These are phyloP conservation scores for Aegilops longissima DNA, from an alignment of 176 grass and related monocot species.

Conservation along the genomic window DNA sequence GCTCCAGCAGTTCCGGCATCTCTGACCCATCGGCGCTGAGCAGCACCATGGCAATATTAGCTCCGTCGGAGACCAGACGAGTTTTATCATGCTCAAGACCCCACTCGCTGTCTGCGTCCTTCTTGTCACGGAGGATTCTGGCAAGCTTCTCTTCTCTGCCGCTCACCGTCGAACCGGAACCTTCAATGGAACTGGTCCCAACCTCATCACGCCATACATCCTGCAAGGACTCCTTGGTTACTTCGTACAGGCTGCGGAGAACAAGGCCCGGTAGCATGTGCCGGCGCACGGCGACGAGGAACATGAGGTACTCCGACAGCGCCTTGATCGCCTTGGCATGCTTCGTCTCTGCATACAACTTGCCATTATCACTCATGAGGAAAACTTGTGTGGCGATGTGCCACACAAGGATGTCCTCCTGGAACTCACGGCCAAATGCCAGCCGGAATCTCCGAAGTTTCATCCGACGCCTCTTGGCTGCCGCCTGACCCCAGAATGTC, in stretches of 20 bases:
- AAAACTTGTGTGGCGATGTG: slow-evolving; percentile 2
- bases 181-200: no score
- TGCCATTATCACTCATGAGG: neutral
- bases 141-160: neutral
- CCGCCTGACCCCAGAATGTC: neutral
- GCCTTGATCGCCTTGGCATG: neutral
- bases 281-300: neutral
- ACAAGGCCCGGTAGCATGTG: neutral
- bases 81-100: neutral
- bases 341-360: neutral
- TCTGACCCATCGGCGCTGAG: neutral
- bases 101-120: neutral
- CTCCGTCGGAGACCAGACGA: neutral
- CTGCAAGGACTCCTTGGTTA: neutral
- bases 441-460: neutral
- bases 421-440: neutral
- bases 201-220: neutral
- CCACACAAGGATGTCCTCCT: neutral
- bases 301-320: neutral
- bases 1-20: neutral
- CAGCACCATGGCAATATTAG: neutral
- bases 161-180: no score
- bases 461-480: neutral
- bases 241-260: neutral
- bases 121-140: neutral